A percentile compares a stretch with the other conserved stretches of the same genome.
phyloP scores from a whole-genome alignment of 2,329 filamentous ascomycete genomes.

The Apiospora sp. region DNA sequence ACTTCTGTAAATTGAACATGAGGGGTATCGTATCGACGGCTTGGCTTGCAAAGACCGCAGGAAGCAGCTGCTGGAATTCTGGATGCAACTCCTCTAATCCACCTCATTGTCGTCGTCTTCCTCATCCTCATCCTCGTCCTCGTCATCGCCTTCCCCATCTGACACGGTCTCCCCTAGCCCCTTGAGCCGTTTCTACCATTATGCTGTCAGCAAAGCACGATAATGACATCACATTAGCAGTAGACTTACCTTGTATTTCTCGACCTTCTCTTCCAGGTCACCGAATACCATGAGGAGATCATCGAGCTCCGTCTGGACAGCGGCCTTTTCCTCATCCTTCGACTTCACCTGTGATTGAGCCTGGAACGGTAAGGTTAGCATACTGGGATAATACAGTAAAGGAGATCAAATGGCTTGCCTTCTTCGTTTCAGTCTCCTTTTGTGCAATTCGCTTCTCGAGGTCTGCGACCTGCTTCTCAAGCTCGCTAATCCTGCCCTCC shows the following conservation, averaged over 20 bases:
- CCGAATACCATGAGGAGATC: constrained; percentile 83
- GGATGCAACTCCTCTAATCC: constrained; percentile 37
- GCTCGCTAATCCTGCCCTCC: constrained; percentile 54
- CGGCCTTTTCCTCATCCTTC: constrained; percentile 69
- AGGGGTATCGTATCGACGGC: not conserved
- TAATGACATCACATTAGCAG: constrained; percentile 23
- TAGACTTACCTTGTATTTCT: constrained; percentile 73
- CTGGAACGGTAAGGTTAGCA: constrained; percentile 33
- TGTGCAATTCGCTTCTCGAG: constrained; percentile 18
- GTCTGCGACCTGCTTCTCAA: constrained; percentile 60
- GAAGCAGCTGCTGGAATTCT: not conserved
- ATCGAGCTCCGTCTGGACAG: constrained; percentile 77
- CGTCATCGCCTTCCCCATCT: constrained; percentile 76
- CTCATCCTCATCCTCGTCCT: constrained; percentile 56
- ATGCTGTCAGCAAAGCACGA: constrained; percentile 33
- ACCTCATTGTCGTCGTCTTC: constrained; percentile 43
- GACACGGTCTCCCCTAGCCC: constrained; percentile 75
- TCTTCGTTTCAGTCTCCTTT: constrained; percentile 6
- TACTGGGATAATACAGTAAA: not conserved
- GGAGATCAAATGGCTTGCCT: constrained; percentile 22
- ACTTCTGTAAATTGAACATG: constrained; percentile 11
- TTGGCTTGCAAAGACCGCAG: constrained; percentile 12
- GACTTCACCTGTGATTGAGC: constrained; percentile 45
- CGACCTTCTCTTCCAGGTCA: constrained; percentile 80
- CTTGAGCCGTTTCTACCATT: constrained; percentile 62